Conservation (phyloP, 305 asterid species). For the Fraxinus angustifolia region DNA sequence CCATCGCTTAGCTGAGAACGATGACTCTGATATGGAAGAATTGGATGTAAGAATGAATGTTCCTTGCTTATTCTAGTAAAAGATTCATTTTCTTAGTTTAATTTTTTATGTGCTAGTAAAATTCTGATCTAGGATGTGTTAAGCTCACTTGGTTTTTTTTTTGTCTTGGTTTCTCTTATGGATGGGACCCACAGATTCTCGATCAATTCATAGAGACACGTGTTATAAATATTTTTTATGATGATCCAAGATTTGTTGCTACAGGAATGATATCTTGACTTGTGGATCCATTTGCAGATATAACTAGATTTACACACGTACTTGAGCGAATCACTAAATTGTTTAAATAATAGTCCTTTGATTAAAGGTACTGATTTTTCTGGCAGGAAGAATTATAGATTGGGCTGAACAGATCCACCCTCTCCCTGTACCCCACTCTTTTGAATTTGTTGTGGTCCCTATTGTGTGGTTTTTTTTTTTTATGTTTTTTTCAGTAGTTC, state of each 20-base stretch:
- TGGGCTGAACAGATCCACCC: background rate
- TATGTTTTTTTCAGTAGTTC: background rate
- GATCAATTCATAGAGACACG: background rate
- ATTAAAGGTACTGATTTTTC: background rate
- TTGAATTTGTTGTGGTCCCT: background rate
- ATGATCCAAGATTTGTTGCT: background rate
- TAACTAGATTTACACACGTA: background rate
- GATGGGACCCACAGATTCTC: background rate
- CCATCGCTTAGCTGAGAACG: conserved; percentile 51
- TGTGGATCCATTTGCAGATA: background rate
- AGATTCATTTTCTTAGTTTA: conserved; percentile 7
- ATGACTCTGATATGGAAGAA: conserved; percentile 77
- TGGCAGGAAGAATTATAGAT: background rate
- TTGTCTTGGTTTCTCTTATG: background rate
- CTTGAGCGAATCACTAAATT: background rate
- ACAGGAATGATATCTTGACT: background rate
- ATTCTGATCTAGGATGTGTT: background rate
- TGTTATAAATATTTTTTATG: background rate
- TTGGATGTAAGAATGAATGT: conserved; percentile 69
- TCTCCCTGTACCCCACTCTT: background rate
- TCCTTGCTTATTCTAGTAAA: conserved; percentile 16
- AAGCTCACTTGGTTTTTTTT: background rate
- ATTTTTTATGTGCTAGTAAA: background rate
- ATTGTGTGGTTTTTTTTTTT: background rate
- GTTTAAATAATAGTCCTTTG: background rate